Conservation (phyloP, 306 rosid genomes). For the Quercus aquifolioides region DNA sequence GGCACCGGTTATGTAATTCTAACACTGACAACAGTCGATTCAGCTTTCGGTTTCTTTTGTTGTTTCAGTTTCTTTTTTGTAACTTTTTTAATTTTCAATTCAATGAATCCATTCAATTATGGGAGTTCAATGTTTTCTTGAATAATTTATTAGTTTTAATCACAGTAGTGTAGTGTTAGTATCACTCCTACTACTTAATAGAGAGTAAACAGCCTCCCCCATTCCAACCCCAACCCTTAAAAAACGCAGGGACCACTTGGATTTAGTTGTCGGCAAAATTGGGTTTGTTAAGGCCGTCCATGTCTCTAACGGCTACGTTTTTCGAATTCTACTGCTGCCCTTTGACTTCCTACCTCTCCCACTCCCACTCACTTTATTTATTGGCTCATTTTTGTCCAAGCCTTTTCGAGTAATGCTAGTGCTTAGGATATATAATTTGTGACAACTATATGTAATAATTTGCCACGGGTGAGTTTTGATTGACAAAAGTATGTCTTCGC, state of each 20-base stretch:
- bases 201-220: background rate
- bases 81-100: background rate
- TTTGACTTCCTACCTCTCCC: too few relatives aligned
- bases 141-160: too few relatives aligned
- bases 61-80: background rate
- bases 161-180: too few relatives aligned
- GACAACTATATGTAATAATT: too few relatives aligned
- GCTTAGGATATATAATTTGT: too few relatives aligned
- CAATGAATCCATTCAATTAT: too few relatives aligned
- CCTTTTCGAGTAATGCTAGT: too few relatives aligned
- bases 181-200: background rate
- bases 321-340: background rate
- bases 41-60: background rate
- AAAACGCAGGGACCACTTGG: background rate
- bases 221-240: background rate
- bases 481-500: too few relatives aligned
- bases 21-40: background rate
- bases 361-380: too few relatives aligned
- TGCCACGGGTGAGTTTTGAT: too few relatives aligned
- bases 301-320: constrained; percentile 28
- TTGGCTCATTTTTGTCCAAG: too few relatives aligned
- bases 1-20: background rate
- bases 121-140: too few relatives aligned
- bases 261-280: constrained; percentile 22
- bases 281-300: background rate